Percentiles rank a stretch among this genome's conserved stretches.
phyloP scores from a whole-genome alignment of 805 yeast species.

The Metschnikowia sp. region DNA sequence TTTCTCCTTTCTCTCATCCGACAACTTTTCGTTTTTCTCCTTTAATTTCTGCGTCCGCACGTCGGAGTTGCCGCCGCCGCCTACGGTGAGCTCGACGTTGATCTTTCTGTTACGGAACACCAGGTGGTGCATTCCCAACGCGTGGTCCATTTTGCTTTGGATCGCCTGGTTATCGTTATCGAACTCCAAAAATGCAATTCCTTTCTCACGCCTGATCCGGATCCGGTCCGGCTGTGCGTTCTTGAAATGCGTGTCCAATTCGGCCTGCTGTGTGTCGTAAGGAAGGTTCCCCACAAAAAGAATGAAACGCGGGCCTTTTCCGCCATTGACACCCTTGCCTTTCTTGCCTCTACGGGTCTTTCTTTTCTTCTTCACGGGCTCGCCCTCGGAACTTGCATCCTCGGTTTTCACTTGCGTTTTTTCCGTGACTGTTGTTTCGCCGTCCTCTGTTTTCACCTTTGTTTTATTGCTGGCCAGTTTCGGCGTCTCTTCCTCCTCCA shows the following conservation, averaged over 20 bases:
- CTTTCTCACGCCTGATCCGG: constrained; percentile 79
- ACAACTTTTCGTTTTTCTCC: constrained; percentile 72
- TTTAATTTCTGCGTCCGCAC: constrained; percentile 62
- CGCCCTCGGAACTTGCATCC: constrained; percentile 18
- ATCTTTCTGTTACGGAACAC: constrained; percentile 67
- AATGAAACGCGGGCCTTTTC: constrained; percentile 63
- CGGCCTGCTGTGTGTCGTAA: constrained; percentile 59
- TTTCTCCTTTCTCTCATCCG: constrained; percentile 63
- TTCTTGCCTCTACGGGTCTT: constrained; percentile 78
- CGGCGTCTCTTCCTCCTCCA: constrained; percentile 32
- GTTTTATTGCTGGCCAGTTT: constrained; percentile 16
- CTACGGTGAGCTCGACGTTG: constrained; percentile 94
- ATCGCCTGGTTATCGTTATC: constrained; percentile 56
- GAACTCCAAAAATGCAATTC: constrained; percentile 90
- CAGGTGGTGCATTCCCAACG: constrained; percentile 81
- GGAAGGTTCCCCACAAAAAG: constrained; percentile 91
- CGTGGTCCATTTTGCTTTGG: constrained; percentile 76
- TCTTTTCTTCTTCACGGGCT: constrained; percentile 55
- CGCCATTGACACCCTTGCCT: constrained; percentile 51
- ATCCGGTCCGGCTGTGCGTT: constrained; percentile 69
- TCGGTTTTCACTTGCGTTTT: neutral
- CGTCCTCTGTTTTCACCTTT: neutral
- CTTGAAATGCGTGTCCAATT: constrained; percentile 68
- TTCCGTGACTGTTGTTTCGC: neutral
- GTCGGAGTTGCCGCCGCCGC: constrained; percentile 93